phyloP scores from a whole-genome alignment of 164 flowering plant species.

The Piper betle region DNA sequence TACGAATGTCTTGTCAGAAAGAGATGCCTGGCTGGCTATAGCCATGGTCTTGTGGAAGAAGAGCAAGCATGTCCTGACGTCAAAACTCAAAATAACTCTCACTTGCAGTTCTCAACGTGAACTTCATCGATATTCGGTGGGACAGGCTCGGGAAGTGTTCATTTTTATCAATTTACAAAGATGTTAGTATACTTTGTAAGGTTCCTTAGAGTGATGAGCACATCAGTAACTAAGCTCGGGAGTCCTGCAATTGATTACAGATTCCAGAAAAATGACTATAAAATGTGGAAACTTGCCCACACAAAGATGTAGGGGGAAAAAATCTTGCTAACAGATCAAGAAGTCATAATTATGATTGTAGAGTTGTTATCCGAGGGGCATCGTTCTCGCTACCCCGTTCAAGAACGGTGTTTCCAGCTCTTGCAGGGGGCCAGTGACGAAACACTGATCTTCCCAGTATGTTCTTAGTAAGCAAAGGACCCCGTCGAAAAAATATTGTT shows the following conservation, averaged over 20 bases:
- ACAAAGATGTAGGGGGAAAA: not conserved
- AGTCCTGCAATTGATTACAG: not conserved
- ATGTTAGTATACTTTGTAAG: not conserved
- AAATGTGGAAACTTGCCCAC: not conserved
- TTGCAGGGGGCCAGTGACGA: constrained; percentile 86
- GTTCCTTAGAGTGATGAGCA: not conserved
- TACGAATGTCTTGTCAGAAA: too few relatives aligned
- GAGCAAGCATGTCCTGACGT: too few relatives aligned
- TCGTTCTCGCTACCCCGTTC: constrained; percentile 12
- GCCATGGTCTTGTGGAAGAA: too few relatives aligned
- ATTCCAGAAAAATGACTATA: not conserved
- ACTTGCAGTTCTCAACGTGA: too few relatives aligned
- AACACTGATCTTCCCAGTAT: constrained; percentile 84
- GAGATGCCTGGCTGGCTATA: too few relatives aligned
- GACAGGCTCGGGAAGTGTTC: too few relatives aligned
- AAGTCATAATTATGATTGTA: not conserved
- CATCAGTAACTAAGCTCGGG: not conserved
- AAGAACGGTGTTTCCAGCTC: constrained; percentile 62
- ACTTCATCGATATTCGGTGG: too few relatives aligned
- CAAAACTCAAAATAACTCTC: too few relatives aligned
- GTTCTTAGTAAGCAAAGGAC: constrained; percentile 84
- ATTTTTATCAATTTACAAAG: too few relatives aligned
- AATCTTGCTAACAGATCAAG: not conserved
- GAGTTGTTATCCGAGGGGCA: not conserved
- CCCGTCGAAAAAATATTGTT: constrained; percentile 27